Percentiles rank a stretch among this genome's conserved stretches.
Conservation (phyloP, 2,329 filamentous ascomycete genomes). For the Colletotrichum siamense region DNA sequence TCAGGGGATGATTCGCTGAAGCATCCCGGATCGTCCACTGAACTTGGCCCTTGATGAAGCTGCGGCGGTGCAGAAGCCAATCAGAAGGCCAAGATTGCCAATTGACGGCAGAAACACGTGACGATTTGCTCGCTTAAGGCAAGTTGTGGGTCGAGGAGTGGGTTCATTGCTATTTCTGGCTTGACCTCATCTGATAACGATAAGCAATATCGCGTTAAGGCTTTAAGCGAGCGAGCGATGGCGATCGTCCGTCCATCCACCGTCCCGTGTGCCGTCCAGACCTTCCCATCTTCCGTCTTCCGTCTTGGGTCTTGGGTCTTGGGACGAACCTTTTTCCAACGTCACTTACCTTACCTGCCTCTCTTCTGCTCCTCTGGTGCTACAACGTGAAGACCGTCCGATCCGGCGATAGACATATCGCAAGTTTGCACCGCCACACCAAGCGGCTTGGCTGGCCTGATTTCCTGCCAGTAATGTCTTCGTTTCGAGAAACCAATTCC, state of each 20-base stretch:
- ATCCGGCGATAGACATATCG: neutral
- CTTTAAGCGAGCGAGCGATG: neutral
- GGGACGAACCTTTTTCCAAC: neutral
- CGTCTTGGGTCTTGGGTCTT: neutral
- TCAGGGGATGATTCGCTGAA: neutral
- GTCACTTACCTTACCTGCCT: neutral
- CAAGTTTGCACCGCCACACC: conserved; percentile 9
- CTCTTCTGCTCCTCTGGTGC: neutral
- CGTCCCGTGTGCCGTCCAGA: neutral
- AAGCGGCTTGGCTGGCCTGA: conserved; percentile 11
- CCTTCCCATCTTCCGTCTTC: neutral
- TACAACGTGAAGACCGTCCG: neutral
- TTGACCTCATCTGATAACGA: conserved; percentile 7
- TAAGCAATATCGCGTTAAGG: neutral
- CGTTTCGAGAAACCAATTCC: conserved; percentile 1
- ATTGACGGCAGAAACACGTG: neutral
- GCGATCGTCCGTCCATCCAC: neutral
- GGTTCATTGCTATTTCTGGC: neutral
- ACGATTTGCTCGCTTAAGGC: neutral
- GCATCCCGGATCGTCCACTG: neutral
- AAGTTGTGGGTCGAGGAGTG: neutral
- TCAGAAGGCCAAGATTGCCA: neutral
- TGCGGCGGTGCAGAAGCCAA: neutral
- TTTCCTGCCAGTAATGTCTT: conserved; percentile 1
- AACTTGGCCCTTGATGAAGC: neutral